Evolutionary conservation across 805 yeast genomes (phyloP).

Genomic region (Starmerella ratchasimensis): DNA sequence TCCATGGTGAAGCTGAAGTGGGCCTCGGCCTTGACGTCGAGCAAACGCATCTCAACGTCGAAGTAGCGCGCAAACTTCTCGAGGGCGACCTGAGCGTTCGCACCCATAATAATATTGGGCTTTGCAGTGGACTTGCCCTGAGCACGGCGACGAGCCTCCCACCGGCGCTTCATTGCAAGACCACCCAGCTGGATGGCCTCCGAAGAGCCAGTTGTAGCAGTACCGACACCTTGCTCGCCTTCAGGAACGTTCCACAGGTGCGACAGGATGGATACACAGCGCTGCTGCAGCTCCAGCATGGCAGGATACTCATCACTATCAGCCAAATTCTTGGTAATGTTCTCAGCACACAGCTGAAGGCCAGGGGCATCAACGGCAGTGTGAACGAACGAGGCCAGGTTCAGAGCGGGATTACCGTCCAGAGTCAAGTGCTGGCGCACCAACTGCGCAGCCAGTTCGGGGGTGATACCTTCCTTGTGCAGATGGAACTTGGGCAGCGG

Average conservation of each 20-base stretch:
- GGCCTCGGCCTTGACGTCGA: conserved; percentile 47
- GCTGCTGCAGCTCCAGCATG: conserved; percentile 58
- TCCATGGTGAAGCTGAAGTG: conserved; percentile 52
- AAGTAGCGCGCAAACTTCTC: conserved; percentile 90
- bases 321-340: conserved; percentile 74
- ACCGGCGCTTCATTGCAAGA: conserved; percentile 74
- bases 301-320: conserved; percentile 92
- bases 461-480: conserved; percentile 42
- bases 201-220: conserved; percentile 87
- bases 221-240: conserved; percentile 47
- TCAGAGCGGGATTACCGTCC: conserved; percentile 74
- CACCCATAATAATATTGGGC: conserved; percentile 84
- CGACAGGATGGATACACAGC: conserved; percentile 70
- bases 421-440: conserved; percentile 61
- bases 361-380: conserved; percentile 47
- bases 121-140: conserved; percentile 45
- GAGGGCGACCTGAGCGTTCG: conserved; percentile 85
- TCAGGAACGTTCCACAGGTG: conserved; percentile 68
- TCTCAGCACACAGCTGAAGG: conserved; percentile 45
- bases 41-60: conserved; percentile 72
- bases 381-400: conserved; percentile 81
- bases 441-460: conserved; percentile 43
- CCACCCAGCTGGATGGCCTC: conserved; percentile 94
- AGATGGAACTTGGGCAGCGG: conserved; percentile 43
- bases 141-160: conserved; percentile 57